A percentile compares a stretch with the other conserved stretches of the same genome.
Conservation (phyloP, 2,329 filamentous ascomycete genomes). For the Fusarium algeriense region DNA sequence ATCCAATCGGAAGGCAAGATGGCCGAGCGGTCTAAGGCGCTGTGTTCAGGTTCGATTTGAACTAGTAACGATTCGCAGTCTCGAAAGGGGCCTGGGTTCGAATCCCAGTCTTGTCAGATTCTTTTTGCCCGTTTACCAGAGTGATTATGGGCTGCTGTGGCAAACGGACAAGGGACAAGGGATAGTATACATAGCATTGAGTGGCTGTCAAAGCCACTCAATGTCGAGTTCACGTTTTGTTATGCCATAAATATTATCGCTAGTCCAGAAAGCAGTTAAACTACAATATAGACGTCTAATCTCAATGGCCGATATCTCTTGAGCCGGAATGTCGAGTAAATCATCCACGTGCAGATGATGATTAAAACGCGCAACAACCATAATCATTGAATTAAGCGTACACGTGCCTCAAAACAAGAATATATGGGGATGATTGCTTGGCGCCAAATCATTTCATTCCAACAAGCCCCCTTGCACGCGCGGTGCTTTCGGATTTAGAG, state of each 20-base stretch:
- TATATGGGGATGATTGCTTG: background rate
- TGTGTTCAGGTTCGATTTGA: conserved; percentile 30
- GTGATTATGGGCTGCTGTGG: background rate
- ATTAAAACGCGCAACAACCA: background rate
- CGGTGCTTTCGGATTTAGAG: conserved; percentile 11
- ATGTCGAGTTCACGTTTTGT: background rate
- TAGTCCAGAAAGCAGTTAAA: background rate
- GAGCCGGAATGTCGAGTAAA: conserved; percentile 4
- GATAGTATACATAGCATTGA: background rate
- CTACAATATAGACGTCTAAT: background rate
- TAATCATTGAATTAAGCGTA: background rate
- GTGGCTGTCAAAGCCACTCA: background rate
- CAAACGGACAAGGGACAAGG: background rate
- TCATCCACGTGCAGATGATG: conserved; percentile 1
- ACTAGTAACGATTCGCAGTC: conserved; percentile 33
- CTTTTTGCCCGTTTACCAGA: background rate
- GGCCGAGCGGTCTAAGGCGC: conserved; percentile 35
- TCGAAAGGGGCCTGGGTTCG: conserved; percentile 35
- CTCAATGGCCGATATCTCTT: background rate
- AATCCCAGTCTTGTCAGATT: conserved; percentile 32
- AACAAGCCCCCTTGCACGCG: conserved; percentile 22
- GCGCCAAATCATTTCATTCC: conserved; percentile 24
- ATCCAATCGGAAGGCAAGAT: conserved; percentile 31
- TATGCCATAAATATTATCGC: background rate
- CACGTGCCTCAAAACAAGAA: conserved; percentile 15